These are phyloP conservation scores for Hyaloperonospora brassicae DNA, from an alignment of 352 stramenopile genomes.

Conservation along the genomic window DNA sequence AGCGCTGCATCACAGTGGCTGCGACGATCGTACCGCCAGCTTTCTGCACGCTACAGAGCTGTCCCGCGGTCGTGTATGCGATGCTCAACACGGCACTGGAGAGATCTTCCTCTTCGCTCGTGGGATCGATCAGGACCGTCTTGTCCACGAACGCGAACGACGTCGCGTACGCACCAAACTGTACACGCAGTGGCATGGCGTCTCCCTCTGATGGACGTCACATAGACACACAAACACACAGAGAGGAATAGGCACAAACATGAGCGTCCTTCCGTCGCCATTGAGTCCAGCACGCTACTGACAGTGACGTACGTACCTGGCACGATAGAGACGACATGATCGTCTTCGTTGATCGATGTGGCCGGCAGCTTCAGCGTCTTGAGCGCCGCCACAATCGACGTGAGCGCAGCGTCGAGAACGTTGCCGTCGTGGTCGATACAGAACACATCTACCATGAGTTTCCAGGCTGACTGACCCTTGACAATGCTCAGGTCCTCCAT, in stretches of 20 bases:
- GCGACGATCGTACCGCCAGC: conserved; percentile 45
- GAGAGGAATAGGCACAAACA: background rate
- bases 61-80: conserved; percentile 50
- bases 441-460: conserved; percentile 73
- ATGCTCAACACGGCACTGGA: conserved; percentile 49
- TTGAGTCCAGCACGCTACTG: background rate
- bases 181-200: conserved; percentile 38
- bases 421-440: conserved; percentile 81
- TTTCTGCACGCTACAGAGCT: conserved; percentile 71
- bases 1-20: conserved; percentile 43
- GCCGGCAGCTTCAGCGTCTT: conserved; percentile 54
- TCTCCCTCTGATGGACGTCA: conserved; percentile 33
- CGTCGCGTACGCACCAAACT: conserved; percentile 53
- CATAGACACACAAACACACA: no score
- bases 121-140: conserved; percentile 60
- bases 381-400: conserved; percentile 63
- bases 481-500: conserved; percentile 72
- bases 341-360: conserved; percentile 49
- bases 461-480: conserved; percentile 69
- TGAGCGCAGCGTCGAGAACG: conserved; percentile 60
- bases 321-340: conserved; percentile 64
- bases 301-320: conserved; percentile 25
- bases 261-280: background rate
- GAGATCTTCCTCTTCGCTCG: conserved; percentile 60
- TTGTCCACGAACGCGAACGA: conserved; percentile 58